Percentiles rank a stretch among this genome's conserved stretches.
phyloP scores from a whole-genome alignment of 1,284 basidiomycete species.

The Moniliophthora roreri region DNA sequence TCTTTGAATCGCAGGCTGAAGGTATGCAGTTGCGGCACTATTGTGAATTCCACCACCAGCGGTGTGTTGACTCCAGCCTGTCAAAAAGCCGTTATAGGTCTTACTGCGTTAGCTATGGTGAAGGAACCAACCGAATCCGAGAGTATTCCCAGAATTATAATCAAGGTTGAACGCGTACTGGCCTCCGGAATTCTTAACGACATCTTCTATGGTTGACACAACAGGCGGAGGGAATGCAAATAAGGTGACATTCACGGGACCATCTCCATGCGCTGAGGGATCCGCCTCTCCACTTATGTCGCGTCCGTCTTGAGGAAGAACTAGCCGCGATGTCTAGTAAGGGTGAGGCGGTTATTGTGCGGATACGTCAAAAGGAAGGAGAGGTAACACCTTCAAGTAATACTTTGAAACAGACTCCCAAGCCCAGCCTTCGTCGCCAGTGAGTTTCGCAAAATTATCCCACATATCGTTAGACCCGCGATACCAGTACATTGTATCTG shows the following conservation, averaged over 20 bases:
- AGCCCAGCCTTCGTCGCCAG: slow-evolving; percentile 28
- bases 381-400: slow-evolving; percentile 20
- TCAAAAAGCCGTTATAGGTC: no score
- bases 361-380: neutral
- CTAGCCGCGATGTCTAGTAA: slow-evolving; percentile 13
- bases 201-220: slow-evolving; percentile 18
- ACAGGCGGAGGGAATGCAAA: slow-evolving; percentile 17
- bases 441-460: slow-evolving; percentile 24
- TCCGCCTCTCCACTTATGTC: slow-evolving; percentile 16
- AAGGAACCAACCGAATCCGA: slow-evolving; percentile 1
- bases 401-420: slow-evolving; percentile 25
- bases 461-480: slow-evolving; percentile 29
- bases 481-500: slow-evolving; percentile 27
- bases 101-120: no score
- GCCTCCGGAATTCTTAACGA: slow-evolving; percentile 16
- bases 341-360: neutral
- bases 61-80: neutral
- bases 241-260: slow-evolving; percentile 18
- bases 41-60: neutral
- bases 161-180: slow-evolving; percentile 24
- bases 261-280: slow-evolving; percentile 20
- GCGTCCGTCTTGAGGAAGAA: slow-evolving; percentile 20
- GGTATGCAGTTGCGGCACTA: slow-evolving; percentile 1
- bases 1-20: neutral
- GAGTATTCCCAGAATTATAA: slow-evolving; percentile 16